Evolutionary conservation across 2,329 filamentous ascomycete genomes (phyloP).

Genomic region (Penicillium hesseltinei): DNA sequence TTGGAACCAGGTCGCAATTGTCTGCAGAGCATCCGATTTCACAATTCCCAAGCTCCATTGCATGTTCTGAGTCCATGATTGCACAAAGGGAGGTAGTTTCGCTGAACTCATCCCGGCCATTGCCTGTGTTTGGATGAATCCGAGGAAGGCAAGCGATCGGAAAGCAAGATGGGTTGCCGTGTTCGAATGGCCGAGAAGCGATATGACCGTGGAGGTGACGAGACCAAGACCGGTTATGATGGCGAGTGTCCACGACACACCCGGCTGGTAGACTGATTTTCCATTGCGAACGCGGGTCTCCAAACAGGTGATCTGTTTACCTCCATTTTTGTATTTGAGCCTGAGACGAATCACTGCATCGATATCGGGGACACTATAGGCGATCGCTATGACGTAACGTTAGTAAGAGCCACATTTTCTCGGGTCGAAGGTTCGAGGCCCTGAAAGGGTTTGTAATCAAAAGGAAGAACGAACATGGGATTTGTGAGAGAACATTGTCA

Average conservation of each 20-base stretch:
- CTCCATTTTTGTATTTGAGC: slow-evolving; percentile 12
- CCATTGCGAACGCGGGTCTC: slow-evolving; percentile 45
- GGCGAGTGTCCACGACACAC: slow-evolving; percentile 85
- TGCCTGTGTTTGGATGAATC: slow-evolving; percentile 91
- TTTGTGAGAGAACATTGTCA: slow-evolving; percentile 56
- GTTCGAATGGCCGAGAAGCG: slow-evolving; percentile 86
- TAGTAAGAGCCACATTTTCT: slow-evolving; percentile 2
- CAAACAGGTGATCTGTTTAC: slow-evolving; percentile 15
- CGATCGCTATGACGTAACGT: slow-evolving; percentile 56
- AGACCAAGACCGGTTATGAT: slow-evolving; percentile 81
- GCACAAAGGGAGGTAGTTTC: slow-evolving; percentile 77
- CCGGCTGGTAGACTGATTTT: slow-evolving; percentile 68
- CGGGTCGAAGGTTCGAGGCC: not conserved
- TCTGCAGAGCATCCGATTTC: slow-evolving; percentile 75
- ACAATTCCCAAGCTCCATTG: slow-evolving; percentile 98
- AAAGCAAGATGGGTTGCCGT: slow-evolving; percentile 91
- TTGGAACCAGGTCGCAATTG: slow-evolving; percentile 92
- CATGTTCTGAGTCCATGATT: slow-evolving; percentile 94
- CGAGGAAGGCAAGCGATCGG: slow-evolving; percentile 85
- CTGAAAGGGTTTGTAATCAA: not conserved
- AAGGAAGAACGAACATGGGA: slow-evolving; percentile 59
- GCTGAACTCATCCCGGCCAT: slow-evolving; percentile 83
- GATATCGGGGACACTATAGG: slow-evolving; percentile 73
- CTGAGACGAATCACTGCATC: slow-evolving; percentile 20
- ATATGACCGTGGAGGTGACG: slow-evolving; percentile 79